phyloP scores from a whole-genome alignment of 192 early-diverging fungal species.

The Rhizoclosmatium sp. region DNA sequence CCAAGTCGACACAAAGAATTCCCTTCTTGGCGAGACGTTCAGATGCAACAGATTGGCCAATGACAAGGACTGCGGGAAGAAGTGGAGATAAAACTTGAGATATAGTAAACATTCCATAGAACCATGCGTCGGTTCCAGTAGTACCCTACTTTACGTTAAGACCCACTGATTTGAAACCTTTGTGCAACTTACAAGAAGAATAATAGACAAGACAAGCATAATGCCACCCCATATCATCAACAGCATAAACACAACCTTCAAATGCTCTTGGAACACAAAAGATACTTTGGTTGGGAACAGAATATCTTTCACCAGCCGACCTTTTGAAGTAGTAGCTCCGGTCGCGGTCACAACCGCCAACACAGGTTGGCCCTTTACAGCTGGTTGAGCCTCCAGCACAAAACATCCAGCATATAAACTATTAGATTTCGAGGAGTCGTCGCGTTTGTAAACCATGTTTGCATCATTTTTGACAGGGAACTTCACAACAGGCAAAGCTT shows the following conservation, averaged over 20 bases:
- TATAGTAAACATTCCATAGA: conserved; percentile 78
- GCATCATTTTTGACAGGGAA: conserved; percentile 69
- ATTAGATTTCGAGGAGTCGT: conserved; percentile 57
- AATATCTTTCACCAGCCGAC: conserved; percentile 77
- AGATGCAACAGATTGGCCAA: conserved; percentile 75
- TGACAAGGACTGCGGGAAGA: conserved; percentile 76
- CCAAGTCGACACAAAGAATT: conserved; percentile 78
- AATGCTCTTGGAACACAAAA: conserved; percentile 83
- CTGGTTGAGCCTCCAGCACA: conserved; percentile 64
- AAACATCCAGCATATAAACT: conserved; percentile 74
- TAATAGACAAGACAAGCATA: conserved; percentile 46
- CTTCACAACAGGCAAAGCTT: conserved; percentile 83
- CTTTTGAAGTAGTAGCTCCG: conserved; percentile 73
- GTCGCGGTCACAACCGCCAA: conserved; percentile 71
- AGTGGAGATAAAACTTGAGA: conserved; percentile 75
- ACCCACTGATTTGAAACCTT: too few species aligned
- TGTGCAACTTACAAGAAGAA: not conserved
- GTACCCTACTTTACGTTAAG: not conserved
- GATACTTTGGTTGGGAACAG: conserved; percentile 73
- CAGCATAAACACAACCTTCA: conserved; percentile 72
- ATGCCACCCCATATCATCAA: conserved; percentile 74
- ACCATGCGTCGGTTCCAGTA: conserved; percentile 71
- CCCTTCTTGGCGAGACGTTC: conserved; percentile 66
- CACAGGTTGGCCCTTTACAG: conserved; percentile 40
- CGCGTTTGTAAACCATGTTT: conserved; percentile 29